Evolutionary conservation across 495 filamentous ascomycete genomes (phyloP).

Genomic region (Neurospora sp.): DNA sequence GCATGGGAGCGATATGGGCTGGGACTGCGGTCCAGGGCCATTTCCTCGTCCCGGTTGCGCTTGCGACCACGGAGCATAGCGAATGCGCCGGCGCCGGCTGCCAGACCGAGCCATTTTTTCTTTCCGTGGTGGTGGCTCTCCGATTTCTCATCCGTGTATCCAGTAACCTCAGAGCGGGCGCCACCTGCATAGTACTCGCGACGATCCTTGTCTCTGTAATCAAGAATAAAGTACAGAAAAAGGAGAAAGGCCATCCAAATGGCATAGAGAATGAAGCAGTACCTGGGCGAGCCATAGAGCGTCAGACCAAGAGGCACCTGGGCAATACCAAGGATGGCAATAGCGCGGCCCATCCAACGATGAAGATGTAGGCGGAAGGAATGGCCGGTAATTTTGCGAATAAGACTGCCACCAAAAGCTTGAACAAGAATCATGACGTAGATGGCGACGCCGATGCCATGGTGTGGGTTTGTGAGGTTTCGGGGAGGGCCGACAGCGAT

Average conservation of each 20-base stretch:
- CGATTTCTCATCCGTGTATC: conserved; percentile 24
- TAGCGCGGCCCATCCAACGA: conserved; percentile 71
- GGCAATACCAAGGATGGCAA: conserved; percentile 69
- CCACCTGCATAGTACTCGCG: conserved; percentile 2
- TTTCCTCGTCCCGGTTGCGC: conserved; percentile 29
- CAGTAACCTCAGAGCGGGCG: conserved; percentile 1
- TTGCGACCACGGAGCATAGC: conserved; percentile 40
- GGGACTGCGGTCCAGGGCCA: conserved; percentile 23
- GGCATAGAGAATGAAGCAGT: conserved; percentile 75
- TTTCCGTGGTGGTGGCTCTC: conserved; percentile 22
- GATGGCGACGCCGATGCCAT: conserved; percentile 84
- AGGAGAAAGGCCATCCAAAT: conserved; percentile 59
- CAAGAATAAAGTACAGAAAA: conserved; percentile 61
- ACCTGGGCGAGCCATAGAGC: conserved; percentile 81
- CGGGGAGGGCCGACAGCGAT: conserved; percentile 67
- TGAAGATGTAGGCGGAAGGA: conserved; percentile 74
- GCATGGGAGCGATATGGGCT: conserved; percentile 20
- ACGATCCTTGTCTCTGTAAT: conserved; percentile 46
- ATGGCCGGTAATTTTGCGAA: conserved; percentile 46
- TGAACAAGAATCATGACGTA: conserved; percentile 80
- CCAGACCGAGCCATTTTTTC: conserved; percentile 38
- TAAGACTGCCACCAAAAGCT: conserved; percentile 62
- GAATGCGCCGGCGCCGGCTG: conserved; percentile 51
- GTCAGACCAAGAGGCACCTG: conserved; percentile 87
- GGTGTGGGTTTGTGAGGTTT: conserved; percentile 86